Evolutionary conservation across 192 early-diverging fungal species (phyloP).

Genomic region (Haplosporangium gracile): DNA sequence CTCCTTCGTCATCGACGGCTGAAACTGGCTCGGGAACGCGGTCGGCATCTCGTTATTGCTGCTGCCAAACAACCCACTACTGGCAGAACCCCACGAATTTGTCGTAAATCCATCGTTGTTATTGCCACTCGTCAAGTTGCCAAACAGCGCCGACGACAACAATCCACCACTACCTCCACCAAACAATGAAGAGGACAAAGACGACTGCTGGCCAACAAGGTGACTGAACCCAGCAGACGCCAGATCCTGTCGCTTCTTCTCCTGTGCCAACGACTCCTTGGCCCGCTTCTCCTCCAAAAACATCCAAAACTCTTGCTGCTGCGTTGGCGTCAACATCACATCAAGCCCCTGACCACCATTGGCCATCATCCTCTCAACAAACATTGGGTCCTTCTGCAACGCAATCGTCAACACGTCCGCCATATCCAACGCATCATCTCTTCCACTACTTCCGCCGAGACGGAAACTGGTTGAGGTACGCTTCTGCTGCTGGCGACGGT

Average conservation of each 20-base stretch:
- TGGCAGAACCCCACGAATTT: neutral
- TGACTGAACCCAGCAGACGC: constrained; percentile 26
- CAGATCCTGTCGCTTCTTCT: constrained; percentile 40
- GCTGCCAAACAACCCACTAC: neutral
- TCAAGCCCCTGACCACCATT: constrained; percentile 23
- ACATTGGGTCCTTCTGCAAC: constrained; percentile 41
- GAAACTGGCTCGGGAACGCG: constrained; percentile 26
- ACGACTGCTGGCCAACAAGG: constrained; percentile 3
- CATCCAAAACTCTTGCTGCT: constrained; percentile 35
- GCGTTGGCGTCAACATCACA: constrained; percentile 26
- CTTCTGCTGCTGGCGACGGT: constrained; percentile 31
- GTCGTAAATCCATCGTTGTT: neutral
- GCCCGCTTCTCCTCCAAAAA: constrained; percentile 33
- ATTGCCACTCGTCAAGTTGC: neutral
- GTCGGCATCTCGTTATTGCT: too few relatives aligned
- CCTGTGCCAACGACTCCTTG: constrained; percentile 28
- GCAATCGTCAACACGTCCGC: constrained; percentile 51
- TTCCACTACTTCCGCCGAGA: constrained; percentile 10
- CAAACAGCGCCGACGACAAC: neutral
- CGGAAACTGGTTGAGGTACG: constrained; percentile 12
- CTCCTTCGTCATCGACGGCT: constrained; percentile 20
- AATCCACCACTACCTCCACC: neutral
- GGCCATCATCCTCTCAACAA: constrained; percentile 39
- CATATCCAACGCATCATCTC: constrained; percentile 32
- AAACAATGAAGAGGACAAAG: constrained; percentile 3